phyloP scores from a whole-genome alignment of 2,329 filamentous ascomycete genomes.

The Aspergillus japonicus region DNA sequence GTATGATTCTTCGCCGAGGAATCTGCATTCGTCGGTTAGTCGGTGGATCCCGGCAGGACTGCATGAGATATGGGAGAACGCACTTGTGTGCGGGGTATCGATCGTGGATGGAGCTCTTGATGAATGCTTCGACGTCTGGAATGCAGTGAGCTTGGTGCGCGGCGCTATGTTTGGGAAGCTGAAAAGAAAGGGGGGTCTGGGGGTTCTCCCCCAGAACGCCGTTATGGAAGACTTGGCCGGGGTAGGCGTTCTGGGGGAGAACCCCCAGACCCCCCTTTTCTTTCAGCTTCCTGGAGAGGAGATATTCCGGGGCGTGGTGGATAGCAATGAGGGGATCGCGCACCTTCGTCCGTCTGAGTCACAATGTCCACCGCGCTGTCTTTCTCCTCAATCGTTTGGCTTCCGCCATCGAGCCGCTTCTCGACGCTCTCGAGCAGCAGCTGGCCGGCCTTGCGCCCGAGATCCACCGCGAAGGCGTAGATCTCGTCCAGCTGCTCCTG shows the following conservation, averaged over 20 bases:
- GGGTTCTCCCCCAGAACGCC: too few species aligned
- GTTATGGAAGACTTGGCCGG: too few species aligned
- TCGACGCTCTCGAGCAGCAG: conserved; percentile 66
- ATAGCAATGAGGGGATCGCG: not conserved
- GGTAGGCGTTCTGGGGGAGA: not conserved
- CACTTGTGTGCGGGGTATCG: conserved; percentile 68
- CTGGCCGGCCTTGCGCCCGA: conserved; percentile 68
- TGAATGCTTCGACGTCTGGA: conserved; percentile 69
- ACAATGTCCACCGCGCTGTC: conserved; percentile 75
- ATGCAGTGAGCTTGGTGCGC: not conserved
- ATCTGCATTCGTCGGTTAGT: conserved; percentile 47
- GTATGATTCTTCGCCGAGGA: conserved; percentile 76
- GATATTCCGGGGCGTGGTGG: too few species aligned
- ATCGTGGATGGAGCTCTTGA: conserved; percentile 57
- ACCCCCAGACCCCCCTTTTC: too few species aligned
- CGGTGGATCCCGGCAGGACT: not conserved
- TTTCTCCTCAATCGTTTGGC: conserved; percentile 60
- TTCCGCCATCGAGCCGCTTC: conserved; percentile 49
- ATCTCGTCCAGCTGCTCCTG: conserved; percentile 59
- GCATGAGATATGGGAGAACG: conserved; percentile 26
- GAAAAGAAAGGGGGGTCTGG: not conserved
- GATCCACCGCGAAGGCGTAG: conserved; percentile 67
- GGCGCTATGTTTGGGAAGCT: too few species aligned
- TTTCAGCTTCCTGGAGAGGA: too few species aligned
- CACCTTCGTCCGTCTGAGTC: conserved; percentile 72